These are phyloP conservation scores for Nemania sp. DNA, from an alignment of 2,329 filamentous ascomycete species.

Conservation along the genomic window DNA sequence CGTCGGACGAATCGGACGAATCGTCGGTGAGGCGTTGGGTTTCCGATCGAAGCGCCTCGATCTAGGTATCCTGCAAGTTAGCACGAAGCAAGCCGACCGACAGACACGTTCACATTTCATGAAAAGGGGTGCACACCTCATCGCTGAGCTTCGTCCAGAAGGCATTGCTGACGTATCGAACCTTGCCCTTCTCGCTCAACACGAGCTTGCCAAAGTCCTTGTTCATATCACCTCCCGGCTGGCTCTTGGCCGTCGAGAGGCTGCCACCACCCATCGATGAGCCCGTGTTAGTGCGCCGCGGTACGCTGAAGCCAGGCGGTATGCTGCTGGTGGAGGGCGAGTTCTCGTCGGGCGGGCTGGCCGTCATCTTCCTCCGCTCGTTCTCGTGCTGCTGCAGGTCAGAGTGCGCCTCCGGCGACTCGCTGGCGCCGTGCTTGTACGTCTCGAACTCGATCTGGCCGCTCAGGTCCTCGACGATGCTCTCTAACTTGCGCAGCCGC, in stretches of 20 bases:
- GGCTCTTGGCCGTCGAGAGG: conserved; percentile 32
- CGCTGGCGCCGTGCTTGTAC: conserved; percentile 44
- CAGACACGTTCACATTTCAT: too few species aligned
- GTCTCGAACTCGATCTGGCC: conserved; percentile 64
- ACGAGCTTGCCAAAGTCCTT: conserved; percentile 70
- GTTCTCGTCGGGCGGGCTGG: conserved; percentile 30
- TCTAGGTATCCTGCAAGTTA: conserved; percentile 25
- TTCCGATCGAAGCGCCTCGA: conserved; percentile 51
- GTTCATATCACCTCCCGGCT: conserved; percentile 43
- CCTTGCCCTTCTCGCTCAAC: conserved; percentile 69
- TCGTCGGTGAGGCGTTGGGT: conserved; percentile 54
- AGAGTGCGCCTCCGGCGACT: conserved; percentile 45
- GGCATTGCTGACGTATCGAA: conserved; percentile 74
- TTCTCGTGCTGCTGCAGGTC: conserved; percentile 34
- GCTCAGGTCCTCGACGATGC: conserved; percentile 73
- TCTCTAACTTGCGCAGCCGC: conserved; percentile 72
- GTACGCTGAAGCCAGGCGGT: conserved; percentile 23
- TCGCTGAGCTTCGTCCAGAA: conserved; percentile 79
- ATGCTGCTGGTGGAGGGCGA: conserved; percentile 23
- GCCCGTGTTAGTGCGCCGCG: conserved; percentile 30
- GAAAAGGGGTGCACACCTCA: conserved; percentile 55
- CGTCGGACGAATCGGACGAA: conserved; percentile 63
- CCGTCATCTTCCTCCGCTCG: conserved; percentile 33
- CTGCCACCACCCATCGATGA: conserved; percentile 33
- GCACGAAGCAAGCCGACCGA: conserved; percentile 2